Evolutionary conservation across 352 stramenopile genomes (phyloP).

Genomic region (Phytophthora uliginosa): DNA sequence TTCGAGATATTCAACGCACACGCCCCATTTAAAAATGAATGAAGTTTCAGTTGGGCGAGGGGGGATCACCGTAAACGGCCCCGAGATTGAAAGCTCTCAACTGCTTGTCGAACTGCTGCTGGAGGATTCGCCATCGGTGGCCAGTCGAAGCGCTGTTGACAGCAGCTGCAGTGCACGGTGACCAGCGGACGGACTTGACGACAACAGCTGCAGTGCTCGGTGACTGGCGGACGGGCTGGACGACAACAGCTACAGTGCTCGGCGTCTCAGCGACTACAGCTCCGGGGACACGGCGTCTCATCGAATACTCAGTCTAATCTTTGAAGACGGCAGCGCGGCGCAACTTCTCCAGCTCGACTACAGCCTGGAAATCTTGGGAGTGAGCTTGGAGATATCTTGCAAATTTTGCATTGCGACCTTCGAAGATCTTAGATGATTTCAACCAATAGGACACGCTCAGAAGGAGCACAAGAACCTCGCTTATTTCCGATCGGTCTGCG

Average conservation of each 20-base stretch:
- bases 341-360: neutral
- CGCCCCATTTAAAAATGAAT: neutral
- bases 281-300: too few species aligned
- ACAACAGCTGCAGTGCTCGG: neutral
- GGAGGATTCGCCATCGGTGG: neutral
- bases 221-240: neutral
- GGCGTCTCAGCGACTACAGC: too few species aligned
- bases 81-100: neutral
- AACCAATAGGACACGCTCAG: neutral
- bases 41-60: neutral
- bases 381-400: neutral
- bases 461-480: neutral
- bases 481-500: neutral
- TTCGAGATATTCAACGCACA: neutral
- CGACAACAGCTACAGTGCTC: neutral
- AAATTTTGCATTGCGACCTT: neutral
- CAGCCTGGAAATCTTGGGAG: neutral
- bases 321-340: neutral
- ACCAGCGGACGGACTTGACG: neutral
- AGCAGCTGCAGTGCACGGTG: neutral
- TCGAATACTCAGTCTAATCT: neutral
- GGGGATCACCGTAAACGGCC: neutral
- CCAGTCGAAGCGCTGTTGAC: neutral
- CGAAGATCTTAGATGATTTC: neutral
- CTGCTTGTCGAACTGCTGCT: neutral